Evolutionary conservation across 805 yeast species (phyloP), one percentile per base, ranked within the genome.

Genomic region (Barnettozyma sp.): DNA sequence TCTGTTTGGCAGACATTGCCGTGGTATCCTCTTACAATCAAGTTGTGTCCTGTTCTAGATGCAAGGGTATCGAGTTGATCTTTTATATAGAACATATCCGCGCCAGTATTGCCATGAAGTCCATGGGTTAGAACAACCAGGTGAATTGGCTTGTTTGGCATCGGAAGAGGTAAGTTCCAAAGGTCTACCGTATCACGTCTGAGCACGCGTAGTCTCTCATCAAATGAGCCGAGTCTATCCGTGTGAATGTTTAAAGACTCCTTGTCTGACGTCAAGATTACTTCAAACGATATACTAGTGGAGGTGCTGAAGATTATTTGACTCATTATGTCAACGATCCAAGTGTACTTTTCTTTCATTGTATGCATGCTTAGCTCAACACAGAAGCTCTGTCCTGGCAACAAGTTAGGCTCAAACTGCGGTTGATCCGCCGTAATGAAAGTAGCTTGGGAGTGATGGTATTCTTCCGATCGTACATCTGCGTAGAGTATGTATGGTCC

Each of bases 401-500:
- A 69, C 22, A 83, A 48, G 50, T 78, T 83, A 1, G 90, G 80
- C 48, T 82, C 86, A 52, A 70, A 83, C 19, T 62, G 61, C 0
- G 94, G 94, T 47, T 80, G 87, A 51, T 83, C 88, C 0, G 84
- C 85, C 3, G 88, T 76, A 11, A 81, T 68, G 48, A 78, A 78
- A 15, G 68, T 67, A 14, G 58, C 46, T 37, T 67, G 59, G 4
- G 69, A 58, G 39, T 70, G 76, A 32, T 71, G 66, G 48, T 70
- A 83, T 7, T 73, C 78, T 3, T 55, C 65, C 0, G 76, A 60
- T 34, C 76, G 59, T 22, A 84, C 73, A 56, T 83, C 94, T 26
- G 75, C 81, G 50, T 83, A 83, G 1, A 83, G 48, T n/a, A 76
- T 66, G 46, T 71, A 82, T 0, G 94, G 94, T 0, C 90, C 94